phyloP scores from a whole-genome alignment of 2,329 filamentous ascomycete genomes.

The Diaporthe sp. region DNA sequence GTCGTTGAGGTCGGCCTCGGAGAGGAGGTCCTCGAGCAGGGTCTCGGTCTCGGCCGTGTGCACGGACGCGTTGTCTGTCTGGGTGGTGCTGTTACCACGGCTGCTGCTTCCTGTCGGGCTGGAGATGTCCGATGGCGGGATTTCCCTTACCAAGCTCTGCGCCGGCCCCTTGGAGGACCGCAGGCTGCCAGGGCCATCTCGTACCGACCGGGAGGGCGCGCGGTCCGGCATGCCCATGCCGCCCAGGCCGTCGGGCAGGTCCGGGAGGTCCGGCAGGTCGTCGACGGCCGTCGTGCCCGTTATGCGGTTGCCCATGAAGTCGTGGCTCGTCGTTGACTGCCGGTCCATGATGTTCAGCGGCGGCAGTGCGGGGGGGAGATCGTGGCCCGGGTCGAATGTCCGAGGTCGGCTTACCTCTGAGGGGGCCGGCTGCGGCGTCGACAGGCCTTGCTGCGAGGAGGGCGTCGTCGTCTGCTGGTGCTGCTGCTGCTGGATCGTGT shows the following conservation, averaged over 20 bases:
- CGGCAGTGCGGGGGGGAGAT: constrained; percentile 38
- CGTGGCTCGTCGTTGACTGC: constrained; percentile 39
- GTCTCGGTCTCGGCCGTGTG: constrained; percentile 52
- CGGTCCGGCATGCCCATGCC: constrained; percentile 25
- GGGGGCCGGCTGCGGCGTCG: constrained; percentile 39
- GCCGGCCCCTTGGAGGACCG: constrained; percentile 40
- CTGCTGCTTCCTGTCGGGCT: constrained; percentile 36
- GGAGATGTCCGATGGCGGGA: constrained; percentile 39
- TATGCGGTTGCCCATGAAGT: constrained; percentile 39
- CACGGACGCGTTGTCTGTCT: constrained; percentile 48
- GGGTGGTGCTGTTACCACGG: constrained; percentile 34
- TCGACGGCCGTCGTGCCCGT: constrained; percentile 31
- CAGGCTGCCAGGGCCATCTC: constrained; percentile 42
- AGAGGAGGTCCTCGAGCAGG: constrained; percentile 51
- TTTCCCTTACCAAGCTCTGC: constrained; percentile 35
- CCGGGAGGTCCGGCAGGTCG: constrained; percentile 14
- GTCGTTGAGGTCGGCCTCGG: constrained; percentile 56
- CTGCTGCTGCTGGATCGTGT: constrained; percentile 33
- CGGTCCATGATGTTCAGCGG: constrained; percentile 43
- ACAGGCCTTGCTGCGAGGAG: background rate
- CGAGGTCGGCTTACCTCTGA: constrained; percentile 39
- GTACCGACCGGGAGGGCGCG: constrained; percentile 46
- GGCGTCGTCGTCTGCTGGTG: background rate
- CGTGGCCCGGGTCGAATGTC: constrained; percentile 38
- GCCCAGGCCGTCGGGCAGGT: background rate